These are phyloP conservation scores for Karstenula rhodostoma DNA, from an alignment of 2,329 filamentous ascomycete genomes.

Conservation along the genomic window DNA sequence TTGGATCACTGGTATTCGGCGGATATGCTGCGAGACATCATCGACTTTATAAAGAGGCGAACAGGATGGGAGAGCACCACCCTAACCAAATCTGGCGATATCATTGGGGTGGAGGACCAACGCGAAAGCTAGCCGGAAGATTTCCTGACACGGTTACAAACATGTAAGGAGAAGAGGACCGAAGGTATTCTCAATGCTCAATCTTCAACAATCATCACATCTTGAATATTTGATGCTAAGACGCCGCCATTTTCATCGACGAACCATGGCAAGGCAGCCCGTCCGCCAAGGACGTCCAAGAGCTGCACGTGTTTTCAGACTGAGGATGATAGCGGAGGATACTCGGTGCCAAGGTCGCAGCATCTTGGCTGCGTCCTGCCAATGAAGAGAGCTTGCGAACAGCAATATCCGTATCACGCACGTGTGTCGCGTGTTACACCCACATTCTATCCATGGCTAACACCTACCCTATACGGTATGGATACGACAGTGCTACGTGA, in stretches of 20 bases:
- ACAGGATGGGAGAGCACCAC: constrained; percentile 8
- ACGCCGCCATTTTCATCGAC: not conserved
- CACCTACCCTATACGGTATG: not conserved
- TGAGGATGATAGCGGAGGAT: not conserved
- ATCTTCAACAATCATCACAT: not conserved
- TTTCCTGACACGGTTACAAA: no score
- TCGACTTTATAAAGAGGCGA: constrained; percentile 22
- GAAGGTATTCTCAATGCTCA: not conserved
- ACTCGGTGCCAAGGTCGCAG: constrained; percentile 3
- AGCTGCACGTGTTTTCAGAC: constrained; percentile 4
- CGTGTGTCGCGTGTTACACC: constrained; percentile 1
- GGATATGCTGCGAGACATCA: constrained; percentile 29
- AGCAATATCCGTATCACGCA: constrained; percentile 5
- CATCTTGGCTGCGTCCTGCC: constrained; percentile 9
- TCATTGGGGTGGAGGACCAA: not conserved
- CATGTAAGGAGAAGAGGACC: no score
- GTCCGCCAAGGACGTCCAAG: constrained; percentile 4
- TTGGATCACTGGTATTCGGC: constrained; percentile 32
- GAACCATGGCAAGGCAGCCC: not conserved
- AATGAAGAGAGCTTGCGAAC: constrained; percentile 3
- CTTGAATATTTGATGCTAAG: not conserved
- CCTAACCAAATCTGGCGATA: not conserved
- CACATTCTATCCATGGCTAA: not conserved
- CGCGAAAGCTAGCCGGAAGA: not conserved
- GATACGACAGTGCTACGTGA: not conserved